Evolutionary conservation across 345 rosid genomes (phyloP), one percentile per base, ranked within the genome.

Genomic region (Eucalyptus curtisii): DNA sequence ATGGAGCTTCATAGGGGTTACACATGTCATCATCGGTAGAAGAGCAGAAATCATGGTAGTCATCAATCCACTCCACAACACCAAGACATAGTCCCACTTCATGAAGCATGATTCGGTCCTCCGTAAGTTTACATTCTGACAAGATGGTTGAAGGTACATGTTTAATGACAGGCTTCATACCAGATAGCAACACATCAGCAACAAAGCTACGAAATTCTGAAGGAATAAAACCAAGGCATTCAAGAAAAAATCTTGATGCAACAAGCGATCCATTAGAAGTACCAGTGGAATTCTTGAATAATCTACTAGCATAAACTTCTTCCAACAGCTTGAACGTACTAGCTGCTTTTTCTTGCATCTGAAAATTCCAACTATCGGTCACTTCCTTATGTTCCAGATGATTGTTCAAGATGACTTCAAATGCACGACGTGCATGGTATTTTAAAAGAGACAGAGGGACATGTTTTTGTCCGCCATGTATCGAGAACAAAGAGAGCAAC

Each of bases 71-170:
- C 91, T 96, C 96, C 86, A 91, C 92, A 92, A 95, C 87, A 86
- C 99, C 99, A 90, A 95, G 93, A 87, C 93, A 89, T 88, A 96
- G 90, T 86, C 99, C 99, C 48, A 95, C 93, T 89, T 97, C 97
- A 92, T 97, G 99, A 89, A 97, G 95, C 96, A 97, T 92, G 79
- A 94, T 87, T 79, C 96, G 98, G 71, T 94, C 93, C 86, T 92
- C 97, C 45, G 87, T 87, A 86, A 88, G 88, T 55, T 90, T 92
- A 92, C 98, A 97, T 86, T 94, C 95, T 59, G 87, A 89, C 91
- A 96, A 92, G 89, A 97, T 93, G 47, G 91, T 93, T 71, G 93
- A 90, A 88, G 96, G 95, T 86, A 94, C 95, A 92, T 96, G 92
- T 95, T 93, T 93, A 88, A 90, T 87, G 89, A 94, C 92, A 85